Evolutionary conservation across 306 rosid genomes (phyloP).

Genomic region (Oxytropis ochrocephala): DNA sequence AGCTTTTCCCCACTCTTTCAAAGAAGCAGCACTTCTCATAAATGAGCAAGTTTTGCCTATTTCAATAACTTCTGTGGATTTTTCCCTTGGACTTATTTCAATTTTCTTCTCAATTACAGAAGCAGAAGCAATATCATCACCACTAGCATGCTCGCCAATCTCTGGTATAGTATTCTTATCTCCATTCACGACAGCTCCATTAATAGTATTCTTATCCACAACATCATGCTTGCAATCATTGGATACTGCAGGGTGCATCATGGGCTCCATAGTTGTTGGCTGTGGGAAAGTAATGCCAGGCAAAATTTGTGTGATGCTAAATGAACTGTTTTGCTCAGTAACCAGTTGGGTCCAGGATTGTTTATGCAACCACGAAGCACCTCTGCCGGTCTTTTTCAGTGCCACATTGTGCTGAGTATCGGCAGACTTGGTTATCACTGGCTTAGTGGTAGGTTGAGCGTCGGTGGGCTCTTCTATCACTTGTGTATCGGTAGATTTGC

Average conservation of each 20-base stretch:
- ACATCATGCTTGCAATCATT: constrained; percentile 15
- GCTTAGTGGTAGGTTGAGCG: constrained; percentile 6
- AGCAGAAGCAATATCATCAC: constrained; percentile 13
- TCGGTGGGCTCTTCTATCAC: constrained; percentile 10
- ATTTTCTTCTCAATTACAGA: constrained; percentile 19
- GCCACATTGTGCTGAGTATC: constrained; percentile 32
- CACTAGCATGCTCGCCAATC: constrained; percentile 26
- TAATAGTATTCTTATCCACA: constrained; percentile 12
- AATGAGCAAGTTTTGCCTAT: constrained; percentile 57
- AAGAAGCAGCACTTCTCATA: constrained; percentile 67
- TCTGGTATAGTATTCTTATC: constrained; percentile 15
- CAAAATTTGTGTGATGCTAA: constrained; percentile 59
- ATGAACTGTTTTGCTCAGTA: constrained; percentile 29
- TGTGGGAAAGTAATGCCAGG: constrained; percentile 37
- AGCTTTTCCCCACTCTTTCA: constrained; percentile 67
- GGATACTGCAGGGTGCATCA: constrained; percentile 16
- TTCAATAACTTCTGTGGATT: constrained; percentile 25
- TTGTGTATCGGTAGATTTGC: constrained; percentile 38
- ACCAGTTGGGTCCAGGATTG: constrained; percentile 84
- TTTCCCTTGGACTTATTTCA: constrained; percentile 27
- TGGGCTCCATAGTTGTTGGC: constrained; percentile 18
- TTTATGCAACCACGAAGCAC: constrained; percentile 63
- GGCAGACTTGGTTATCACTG: neutral
- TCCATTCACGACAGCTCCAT: constrained; percentile 12
- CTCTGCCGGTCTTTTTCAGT: constrained; percentile 46